These are phyloP conservation scores for Penicillium waksmanii DNA, from an alignment of 495 filamentous ascomycete species.

Conservation along the genomic window DNA sequence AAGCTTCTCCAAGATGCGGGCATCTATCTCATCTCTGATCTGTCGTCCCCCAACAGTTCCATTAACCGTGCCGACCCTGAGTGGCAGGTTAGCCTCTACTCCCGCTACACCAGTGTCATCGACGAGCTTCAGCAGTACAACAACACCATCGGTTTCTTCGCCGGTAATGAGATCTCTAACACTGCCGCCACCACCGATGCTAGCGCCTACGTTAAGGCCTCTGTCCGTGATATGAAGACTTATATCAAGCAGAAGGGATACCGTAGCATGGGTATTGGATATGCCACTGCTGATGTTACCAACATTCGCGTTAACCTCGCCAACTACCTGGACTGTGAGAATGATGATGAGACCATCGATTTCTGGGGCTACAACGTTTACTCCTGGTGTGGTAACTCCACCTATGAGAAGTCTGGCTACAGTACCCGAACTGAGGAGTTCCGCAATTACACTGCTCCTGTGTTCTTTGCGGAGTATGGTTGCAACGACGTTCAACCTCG, in stretches of 20 bases:
- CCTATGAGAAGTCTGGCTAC: slow-evolving; percentile 74
- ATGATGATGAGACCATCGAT: slow-evolving; percentile 68
- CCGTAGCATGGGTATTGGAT: slow-evolving; percentile 82
- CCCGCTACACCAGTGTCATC: slow-evolving; percentile 80
- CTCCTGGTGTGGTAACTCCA: slow-evolving; percentile 90
- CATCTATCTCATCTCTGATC: slow-evolving; percentile 92
- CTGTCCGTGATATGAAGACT: slow-evolving; percentile 89
- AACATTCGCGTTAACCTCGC: slow-evolving; percentile 78
- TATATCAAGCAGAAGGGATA: slow-evolving; percentile 84
- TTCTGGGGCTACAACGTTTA: slow-evolving; percentile 99
- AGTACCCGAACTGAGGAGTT: slow-evolving; percentile 81
- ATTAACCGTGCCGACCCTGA: slow-evolving; percentile 78
- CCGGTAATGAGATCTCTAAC: slow-evolving; percentile 96
- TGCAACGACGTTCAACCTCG: slow-evolving; percentile 82
- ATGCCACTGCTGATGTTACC: slow-evolving; percentile 89
- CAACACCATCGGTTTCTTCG: slow-evolving; percentile 95
- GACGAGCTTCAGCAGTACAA: slow-evolving; percentile 77
- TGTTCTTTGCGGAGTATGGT: slow-evolving; percentile 98
- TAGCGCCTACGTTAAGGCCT: slow-evolving; percentile 93
- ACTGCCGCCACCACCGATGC: slow-evolving; percentile 77
- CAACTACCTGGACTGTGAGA: slow-evolving; percentile 90
- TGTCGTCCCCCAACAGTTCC: slow-evolving; percentile 76
- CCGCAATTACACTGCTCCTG: slow-evolving; percentile 81
- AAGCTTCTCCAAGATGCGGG: slow-evolving; percentile 76
- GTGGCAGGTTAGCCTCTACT: slow-evolving; percentile 77